Percentiles rank a stretch among this genome's conserved stretches.
These are phyloP conservation scores for Phytophthora litchii DNA, from an alignment of 352 stramenopile species.

Conservation along the genomic window DNA sequence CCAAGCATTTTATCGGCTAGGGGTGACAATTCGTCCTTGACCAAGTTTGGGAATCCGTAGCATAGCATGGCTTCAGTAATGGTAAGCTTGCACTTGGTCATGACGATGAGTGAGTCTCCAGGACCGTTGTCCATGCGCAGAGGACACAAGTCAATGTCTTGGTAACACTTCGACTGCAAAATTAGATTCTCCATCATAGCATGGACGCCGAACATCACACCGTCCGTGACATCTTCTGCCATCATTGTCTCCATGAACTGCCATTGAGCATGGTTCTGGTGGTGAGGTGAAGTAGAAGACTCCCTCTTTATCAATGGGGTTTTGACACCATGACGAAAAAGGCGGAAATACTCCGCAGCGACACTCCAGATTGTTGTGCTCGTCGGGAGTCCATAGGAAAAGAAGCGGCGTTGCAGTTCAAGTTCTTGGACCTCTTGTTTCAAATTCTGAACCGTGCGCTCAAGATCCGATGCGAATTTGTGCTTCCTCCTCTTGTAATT, in stretches of 20 bases:
- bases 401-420: conserved; percentile 3
- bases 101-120: conserved; percentile 4
- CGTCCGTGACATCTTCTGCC: conserved; percentile 7
- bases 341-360: conserved; percentile 10
- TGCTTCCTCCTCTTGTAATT: conserved; percentile 11
- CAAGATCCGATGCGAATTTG: conserved; percentile 1
- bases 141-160: conserved; percentile 8
- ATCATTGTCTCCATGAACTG: conserved; percentile 12
- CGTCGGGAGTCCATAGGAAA: conserved; percentile 7
- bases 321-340: conserved; percentile 11
- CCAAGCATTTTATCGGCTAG: conserved; percentile 3
- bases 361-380: conserved; percentile 8
- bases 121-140: conserved; percentile 3
- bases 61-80: conserved; percentile 3
- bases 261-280: conserved; percentile 2
- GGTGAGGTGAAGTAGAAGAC: neutral
- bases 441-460: neutral
- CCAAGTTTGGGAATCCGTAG: conserved; percentile 11
- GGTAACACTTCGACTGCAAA: conserved; percentile 6
- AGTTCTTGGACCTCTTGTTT: conserved; percentile 10
- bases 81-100: neutral
- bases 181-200: conserved; percentile 5
- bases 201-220: neutral
- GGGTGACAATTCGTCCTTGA: neutral
- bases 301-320: neutral